A percentile compares a stretch with the other conserved stretches of the same genome.
Evolutionary conservation across 129 eudicot genomes (phyloP).

Genomic region (Lactuca sativa): DNA sequence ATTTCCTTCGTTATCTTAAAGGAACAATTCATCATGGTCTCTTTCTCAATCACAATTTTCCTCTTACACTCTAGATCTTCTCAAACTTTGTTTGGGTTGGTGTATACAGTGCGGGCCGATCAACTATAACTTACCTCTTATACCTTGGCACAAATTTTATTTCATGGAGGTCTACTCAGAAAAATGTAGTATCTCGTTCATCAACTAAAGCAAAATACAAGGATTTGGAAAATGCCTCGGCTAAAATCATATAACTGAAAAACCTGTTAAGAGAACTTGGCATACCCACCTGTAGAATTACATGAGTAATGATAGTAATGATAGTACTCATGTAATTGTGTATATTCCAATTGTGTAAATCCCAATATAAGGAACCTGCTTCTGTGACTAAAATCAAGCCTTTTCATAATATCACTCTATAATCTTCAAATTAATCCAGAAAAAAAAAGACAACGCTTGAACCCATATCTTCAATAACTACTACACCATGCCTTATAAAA

Average conservation of each 20-base stretch:
- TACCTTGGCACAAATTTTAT: background rate
- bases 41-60: background rate
- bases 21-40: too few relatives aligned
- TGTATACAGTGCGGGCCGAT: background rate
- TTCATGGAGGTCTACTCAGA: background rate
- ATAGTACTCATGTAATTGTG: too few relatives aligned
- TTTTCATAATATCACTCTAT: too few relatives aligned
- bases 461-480: too few relatives aligned
- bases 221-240: background rate
- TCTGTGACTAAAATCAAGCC: too few relatives aligned
- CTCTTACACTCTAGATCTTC: background rate
- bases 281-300: background rate
- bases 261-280: background rate
- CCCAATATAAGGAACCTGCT: too few relatives aligned
- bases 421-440: too few relatives aligned
- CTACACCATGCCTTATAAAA: too few relatives aligned
- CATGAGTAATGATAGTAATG: too few relatives aligned
- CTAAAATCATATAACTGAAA: background rate
- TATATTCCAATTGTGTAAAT: too few relatives aligned
- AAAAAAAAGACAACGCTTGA: too few relatives aligned
- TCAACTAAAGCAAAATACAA: background rate
- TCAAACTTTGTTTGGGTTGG: constrained; percentile 1
- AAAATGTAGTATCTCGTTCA: background rate
- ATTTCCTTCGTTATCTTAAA: too few relatives aligned
- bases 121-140: background rate